These are phyloP conservation scores for Leptomonas seymouri DNA, from an alignment of 208 protist genomes.

Conservation along the genomic window DNA sequence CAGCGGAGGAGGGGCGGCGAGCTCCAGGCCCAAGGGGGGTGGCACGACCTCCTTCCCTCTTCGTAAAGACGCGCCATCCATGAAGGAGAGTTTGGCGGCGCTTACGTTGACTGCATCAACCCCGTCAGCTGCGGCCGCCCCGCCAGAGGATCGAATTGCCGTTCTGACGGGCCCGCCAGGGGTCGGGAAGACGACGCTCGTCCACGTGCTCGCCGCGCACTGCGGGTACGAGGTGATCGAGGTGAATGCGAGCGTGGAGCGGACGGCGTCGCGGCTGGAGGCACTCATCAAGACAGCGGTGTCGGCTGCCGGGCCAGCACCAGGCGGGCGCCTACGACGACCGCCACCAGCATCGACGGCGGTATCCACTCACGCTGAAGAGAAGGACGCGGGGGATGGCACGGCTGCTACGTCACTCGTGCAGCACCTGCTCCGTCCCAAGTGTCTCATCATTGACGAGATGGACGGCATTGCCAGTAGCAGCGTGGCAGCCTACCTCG, in stretches of 20 bases:
- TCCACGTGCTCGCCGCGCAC: constrained; percentile 92
- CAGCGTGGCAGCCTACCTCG: constrained; percentile 63
- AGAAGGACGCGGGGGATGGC: background rate
- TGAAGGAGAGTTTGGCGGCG: too few species aligned
- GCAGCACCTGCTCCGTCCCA: constrained; percentile 64
- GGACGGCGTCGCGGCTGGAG: constrained; percentile 75
- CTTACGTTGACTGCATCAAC: background rate
- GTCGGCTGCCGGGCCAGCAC: constrained; percentile 33
- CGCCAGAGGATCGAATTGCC: constrained; percentile 70
- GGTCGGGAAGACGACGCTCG: constrained; percentile 96
- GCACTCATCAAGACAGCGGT: constrained; percentile 68
- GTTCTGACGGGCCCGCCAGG: constrained; percentile 94
- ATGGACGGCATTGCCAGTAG: constrained; percentile 86
- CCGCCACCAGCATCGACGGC: background rate
- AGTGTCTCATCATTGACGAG: constrained; percentile 91
- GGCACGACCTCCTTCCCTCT: background rate
- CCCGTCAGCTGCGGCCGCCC: constrained; percentile 2
- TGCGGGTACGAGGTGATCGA: constrained; percentile 95
- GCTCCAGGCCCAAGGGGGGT: background rate
- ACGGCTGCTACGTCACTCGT: constrained; percentile 40
- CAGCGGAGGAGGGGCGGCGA: constrained; percentile 2
- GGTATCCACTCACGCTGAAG: background rate
- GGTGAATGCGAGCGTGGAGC: constrained; percentile 95
- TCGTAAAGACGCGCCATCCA: background rate
- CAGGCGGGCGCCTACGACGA: constrained; percentile 19